These are phyloP conservation scores for Pyrenophora tritici-repentis DNA, from an alignment of 2,329 filamentous ascomycete species.

Conservation along the genomic window DNA sequence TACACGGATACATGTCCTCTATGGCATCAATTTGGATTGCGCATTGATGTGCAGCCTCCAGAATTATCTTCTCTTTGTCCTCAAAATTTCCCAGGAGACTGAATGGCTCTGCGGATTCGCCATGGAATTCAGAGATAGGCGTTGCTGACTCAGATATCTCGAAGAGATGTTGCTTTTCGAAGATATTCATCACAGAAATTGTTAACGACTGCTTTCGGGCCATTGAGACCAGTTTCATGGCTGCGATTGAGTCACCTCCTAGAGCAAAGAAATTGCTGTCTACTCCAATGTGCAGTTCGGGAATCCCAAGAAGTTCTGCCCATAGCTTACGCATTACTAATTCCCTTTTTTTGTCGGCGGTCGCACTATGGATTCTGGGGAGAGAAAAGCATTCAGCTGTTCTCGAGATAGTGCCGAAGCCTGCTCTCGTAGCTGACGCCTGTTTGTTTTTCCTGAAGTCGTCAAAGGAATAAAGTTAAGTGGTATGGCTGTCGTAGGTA, in stretches of 20 bases:
- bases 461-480: constrained; percentile 51
- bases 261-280: constrained; percentile 23
- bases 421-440: neutral
- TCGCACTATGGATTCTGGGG: neutral
- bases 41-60: no score
- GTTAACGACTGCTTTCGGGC: no score
- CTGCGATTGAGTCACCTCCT: constrained; percentile 33
- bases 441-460: constrained; percentile 51
- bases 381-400: constrained; percentile 32
- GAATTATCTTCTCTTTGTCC: no score
- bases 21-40: no score
- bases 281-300: constrained; percentile 27
- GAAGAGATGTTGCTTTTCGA: no score
- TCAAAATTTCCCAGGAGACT: no score
- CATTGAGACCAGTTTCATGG: constrained; percentile 29
- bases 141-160: no score
- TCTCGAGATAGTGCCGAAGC: constrained; percentile 24
- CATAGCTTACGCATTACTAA: no score
- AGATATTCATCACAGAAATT: no score
- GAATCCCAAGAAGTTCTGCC: constrained; percentile 2
- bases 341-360: neutral
- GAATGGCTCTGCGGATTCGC: no score
- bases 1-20: neutral
- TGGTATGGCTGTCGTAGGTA: constrained; percentile 52
- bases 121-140: no score